These are phyloP conservation scores for Neopestalotiopsis sp. DNA, from an alignment of 2,329 filamentous ascomycete species.

Conservation along the genomic window DNA sequence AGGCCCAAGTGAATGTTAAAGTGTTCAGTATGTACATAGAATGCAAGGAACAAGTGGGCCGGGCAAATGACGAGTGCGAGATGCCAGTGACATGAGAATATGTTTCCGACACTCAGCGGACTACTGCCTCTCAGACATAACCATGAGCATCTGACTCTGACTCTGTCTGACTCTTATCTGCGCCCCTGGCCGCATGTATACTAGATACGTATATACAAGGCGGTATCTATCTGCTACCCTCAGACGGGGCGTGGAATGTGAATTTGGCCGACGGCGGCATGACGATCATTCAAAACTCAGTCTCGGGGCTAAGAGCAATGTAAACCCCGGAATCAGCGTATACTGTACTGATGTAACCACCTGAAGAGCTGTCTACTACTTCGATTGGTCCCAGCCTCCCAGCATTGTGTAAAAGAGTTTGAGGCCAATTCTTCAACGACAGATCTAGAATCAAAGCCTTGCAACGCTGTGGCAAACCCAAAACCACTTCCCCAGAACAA, in stretches of 20 bases:
- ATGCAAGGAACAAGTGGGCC: not conserved
- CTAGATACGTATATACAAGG: not conserved
- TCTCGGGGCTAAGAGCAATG: conserved; percentile 1
- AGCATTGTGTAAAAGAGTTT: not conserved
- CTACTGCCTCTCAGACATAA: not conserved
- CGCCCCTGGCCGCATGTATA: not conserved
- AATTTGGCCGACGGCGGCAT: not conserved
- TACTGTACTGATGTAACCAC: not conserved
- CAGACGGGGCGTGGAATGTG: not conserved
- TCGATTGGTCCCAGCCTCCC: not conserved
- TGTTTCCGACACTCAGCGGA: not conserved
- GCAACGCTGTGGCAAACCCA: not conserved
- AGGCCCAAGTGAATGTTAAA: not conserved
- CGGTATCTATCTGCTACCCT: not conserved
- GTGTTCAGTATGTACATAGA: not conserved
- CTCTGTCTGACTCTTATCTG: not conserved
- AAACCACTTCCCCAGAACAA: not conserved
- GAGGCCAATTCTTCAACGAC: not conserved
- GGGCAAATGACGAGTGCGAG: not conserved
- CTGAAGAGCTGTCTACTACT: not conserved
- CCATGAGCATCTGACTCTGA: not conserved
- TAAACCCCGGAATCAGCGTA: not conserved
- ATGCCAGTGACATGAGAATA: not conserved
- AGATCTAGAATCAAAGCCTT: not conserved
- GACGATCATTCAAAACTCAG: conserved; percentile 3